Base-by-base conservation (phyloP, 129 eudicot genomes). In the Chrysanthemum seticuspe region DNA sequence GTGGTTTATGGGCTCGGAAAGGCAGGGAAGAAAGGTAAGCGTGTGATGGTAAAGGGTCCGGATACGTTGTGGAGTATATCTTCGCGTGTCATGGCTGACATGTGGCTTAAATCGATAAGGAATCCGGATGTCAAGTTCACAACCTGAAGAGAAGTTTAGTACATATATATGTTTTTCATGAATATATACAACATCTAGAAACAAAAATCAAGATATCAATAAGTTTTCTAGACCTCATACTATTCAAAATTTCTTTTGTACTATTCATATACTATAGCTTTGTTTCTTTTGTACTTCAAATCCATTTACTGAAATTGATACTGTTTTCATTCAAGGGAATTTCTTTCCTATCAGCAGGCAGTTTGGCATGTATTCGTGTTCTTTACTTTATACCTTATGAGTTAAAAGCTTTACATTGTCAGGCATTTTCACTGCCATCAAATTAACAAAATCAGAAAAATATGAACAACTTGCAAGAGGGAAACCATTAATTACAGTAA, bases 81-180 rank as follows among this genome's bases (percentile, higher is more conserved):
- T 5, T 94, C 93, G 0, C 78, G 99, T 5, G 86, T 90, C 36
- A 85, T 94, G 89, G 97, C 97, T 1, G 97, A 94, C 74, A 90
- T 94, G 97, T 94, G 99, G 99, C 99, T 94, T 47, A 90, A 86
- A 71, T 74, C 96, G 14, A 88, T 90, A 66, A 80, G 99, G 76
- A 94, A 90, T 75, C 99, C 99, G 7, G 97, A 94, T 69, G 87
- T 94, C 47, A 94, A 80, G 79, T 90, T 94, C 73, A 77, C 65
- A 67, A 66, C 70, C 75, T 89, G 54, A 78, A 54, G 23, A 70
- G 23, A 16, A 2, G 12, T 47, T 76, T 9, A 0, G 4, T 10
- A 67, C 6, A 29, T 27, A 27, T 27, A 27, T 29, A 29, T 29
- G 13, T 76, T 67, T 75, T 47, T 47, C 45, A 53, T 64, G 65